Evolutionary conservation across 305 asterid species (phyloP).

Genomic region (Fraxinus angustifolia): DNA sequence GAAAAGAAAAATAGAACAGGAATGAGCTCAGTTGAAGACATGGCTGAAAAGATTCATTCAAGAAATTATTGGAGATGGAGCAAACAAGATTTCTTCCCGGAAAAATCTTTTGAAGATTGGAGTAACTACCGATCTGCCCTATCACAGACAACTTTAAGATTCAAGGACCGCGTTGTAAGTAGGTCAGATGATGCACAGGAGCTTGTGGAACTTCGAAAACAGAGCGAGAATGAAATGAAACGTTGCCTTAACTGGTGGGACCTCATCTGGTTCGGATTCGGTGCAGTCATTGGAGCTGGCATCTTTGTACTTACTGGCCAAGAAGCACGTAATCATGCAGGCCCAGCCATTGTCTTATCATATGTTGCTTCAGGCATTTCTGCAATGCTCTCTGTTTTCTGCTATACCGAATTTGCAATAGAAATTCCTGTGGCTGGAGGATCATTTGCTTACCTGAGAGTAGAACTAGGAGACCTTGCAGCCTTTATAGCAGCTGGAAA

Average conservation of each 20-base stretch:
- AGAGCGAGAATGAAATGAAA: conserved; percentile 68
- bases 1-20: not conserved
- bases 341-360: conserved; percentile 67
- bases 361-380: conserved; percentile 63
- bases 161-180: conserved; percentile 54
- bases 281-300: conserved; percentile 68
- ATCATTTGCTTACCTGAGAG: conserved; percentile 73
- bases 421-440: conserved; percentile 81
- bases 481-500: conserved; percentile 74
- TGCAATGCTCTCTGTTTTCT: conserved; percentile 71
- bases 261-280: conserved; percentile 76
- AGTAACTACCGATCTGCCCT: conserved; percentile 44
- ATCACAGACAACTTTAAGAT: conserved; percentile 35
- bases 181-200: conserved; percentile 51
- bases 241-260: conserved; percentile 80
- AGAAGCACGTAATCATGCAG: conserved; percentile 63
- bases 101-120: conserved; percentile 57
- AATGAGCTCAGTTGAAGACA: conserved; percentile 22
- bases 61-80: conserved; percentile 80
- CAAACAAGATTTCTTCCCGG: conserved; percentile 61
- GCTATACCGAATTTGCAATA: conserved; percentile 64
- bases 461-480: conserved; percentile 73
- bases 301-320: conserved; percentile 70
- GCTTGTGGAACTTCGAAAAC: conserved; percentile 48
- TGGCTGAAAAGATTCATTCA: conserved; percentile 28